Percentiles rank a stretch among this genome's conserved stretches.
Conservation (phyloP, 768 basidiomycete genomes). For the Glaciozyma antarctica region DNA sequence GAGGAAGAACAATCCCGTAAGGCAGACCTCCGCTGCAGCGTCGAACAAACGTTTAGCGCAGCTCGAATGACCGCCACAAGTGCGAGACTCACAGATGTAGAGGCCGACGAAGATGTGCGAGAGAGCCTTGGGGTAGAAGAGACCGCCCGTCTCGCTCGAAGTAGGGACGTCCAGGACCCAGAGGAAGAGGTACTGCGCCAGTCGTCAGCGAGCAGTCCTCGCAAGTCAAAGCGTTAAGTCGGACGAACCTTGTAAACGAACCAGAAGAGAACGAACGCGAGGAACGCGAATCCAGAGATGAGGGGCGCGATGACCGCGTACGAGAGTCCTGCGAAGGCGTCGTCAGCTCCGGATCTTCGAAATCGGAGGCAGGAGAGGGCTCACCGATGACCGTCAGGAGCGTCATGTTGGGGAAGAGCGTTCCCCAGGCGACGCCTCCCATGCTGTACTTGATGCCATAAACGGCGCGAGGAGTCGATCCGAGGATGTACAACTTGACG, state of each 20-base stretch:
- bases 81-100: constrained; percentile 50
- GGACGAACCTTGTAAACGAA: constrained; percentile 56
- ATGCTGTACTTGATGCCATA: constrained; percentile 72
- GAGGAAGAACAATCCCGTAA: constrained; percentile 85
- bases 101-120: constrained; percentile 87
- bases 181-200: constrained; percentile 59
- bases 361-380: too few species aligned
- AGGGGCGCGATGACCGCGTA: constrained; percentile 87
- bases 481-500: constrained; percentile 75
- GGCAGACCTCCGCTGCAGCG: constrained; percentile 56
- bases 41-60: too few species aligned
- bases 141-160: constrained; percentile 51
- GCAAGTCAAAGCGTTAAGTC: not conserved
- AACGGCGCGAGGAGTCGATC: constrained; percentile 76
- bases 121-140: constrained; percentile 91
- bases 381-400: not conserved
- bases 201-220: not conserved
- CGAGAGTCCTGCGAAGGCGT: constrained; percentile 54
- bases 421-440: constrained; percentile 62
- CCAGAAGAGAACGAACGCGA: constrained; percentile 75
- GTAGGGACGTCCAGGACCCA: constrained; percentile 39
- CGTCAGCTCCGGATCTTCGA: too few species aligned
- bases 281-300: constrained; percentile 78
- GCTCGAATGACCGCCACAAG: too few species aligned
- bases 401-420: constrained; percentile 39